Percentiles rank a stretch among this genome's conserved stretches.
Conservation (phyloP, 2,329 filamentous ascomycete genomes). For the Penicillium concentricum region DNA sequence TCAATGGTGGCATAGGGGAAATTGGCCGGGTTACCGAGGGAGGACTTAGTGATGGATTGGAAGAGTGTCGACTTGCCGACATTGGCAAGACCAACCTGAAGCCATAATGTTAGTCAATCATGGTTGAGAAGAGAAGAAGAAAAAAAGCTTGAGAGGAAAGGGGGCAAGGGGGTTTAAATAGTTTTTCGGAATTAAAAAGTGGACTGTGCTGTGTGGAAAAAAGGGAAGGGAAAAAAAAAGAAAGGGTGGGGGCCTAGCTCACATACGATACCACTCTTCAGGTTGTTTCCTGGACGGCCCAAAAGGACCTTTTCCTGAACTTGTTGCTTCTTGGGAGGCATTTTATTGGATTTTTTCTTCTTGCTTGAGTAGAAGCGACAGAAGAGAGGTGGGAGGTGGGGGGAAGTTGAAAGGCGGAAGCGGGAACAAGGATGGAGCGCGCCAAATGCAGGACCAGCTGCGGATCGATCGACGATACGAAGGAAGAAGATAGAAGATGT, state of each 20-base stretch:
- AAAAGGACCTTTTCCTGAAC: constrained; percentile 95
- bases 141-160: constrained; percentile 13
- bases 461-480: constrained; percentile 58
- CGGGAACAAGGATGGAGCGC: constrained; percentile 34
- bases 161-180: constrained; percentile 24
- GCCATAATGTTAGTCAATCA: constrained; percentile 18
- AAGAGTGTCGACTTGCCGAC: constrained; percentile 99
- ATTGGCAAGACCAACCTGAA: constrained; percentile 93
- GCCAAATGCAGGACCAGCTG: constrained; percentile 64
- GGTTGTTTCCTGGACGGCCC: constrained; percentile 92
- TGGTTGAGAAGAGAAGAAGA: constrained; percentile 16
- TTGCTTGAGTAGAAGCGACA: constrained; percentile 56
- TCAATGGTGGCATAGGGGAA: constrained; percentile 99
- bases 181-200: constrained; percentile 26
- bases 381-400: constrained; percentile 29
- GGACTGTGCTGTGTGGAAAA: constrained; percentile 29
- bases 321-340: constrained; percentile 92
- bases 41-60: constrained; percentile 98
- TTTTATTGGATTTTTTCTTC: constrained; percentile 66
- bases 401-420: constrained; percentile 43
- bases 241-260: constrained; percentile 48
- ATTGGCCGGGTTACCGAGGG: constrained; percentile 97
- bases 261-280: constrained; percentile 98
- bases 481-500: constrained; percentile 38
- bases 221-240: constrained; percentile 27